A percentile compares a stretch with the other conserved stretches of the same genome.
Evolutionary conservation across 371 early-diverging fungal genomes (phyloP).

Genomic region (Rhizopus sp.): DNA sequence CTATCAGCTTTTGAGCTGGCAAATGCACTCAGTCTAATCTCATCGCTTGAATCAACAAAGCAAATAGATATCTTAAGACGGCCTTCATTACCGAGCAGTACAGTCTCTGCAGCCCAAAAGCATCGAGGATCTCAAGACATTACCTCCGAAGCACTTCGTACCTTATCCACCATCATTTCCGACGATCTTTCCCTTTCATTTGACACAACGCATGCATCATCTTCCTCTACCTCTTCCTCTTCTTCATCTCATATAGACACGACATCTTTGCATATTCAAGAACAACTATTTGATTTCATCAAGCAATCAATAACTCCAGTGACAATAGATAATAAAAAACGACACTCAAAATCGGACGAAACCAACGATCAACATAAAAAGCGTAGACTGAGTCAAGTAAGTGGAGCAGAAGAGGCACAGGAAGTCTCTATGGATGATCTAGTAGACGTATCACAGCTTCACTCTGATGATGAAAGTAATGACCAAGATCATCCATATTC

Average conservation of each 20-base stretch:
- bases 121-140: conserved; percentile 29
- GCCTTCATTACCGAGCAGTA: conserved; percentile 42
- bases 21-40: conserved; percentile 17
- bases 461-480: conserved; percentile 42
- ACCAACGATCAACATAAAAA: not conserved
- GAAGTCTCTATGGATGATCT: conserved; percentile 63
- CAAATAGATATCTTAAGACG: conserved; percentile 23
- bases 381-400: not conserved
- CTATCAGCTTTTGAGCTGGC: conserved; percentile 28
- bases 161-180: conserved; percentile 23
- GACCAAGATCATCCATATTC: conserved; percentile 43
- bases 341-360: conserved; percentile 1
- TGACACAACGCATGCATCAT: conserved; percentile 16
- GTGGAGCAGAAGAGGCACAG: not conserved
- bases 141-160: conserved; percentile 30
- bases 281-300: conserved; percentile 38
- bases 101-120: conserved; percentile 35
- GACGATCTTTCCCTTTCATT: conserved; percentile 23
- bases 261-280: conserved; percentile 21
- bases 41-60: conserved; percentile 6
- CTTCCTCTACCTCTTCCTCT: not conserved
- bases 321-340: not conserved
- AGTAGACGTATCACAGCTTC: conserved; percentile 58
- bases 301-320: not conserved
- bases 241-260: not conserved